Evolutionary conservation across 139 green algal species (phyloP), one percentile per base, ranked within the genome.

Genomic region (Marvania coccoides): DNA sequence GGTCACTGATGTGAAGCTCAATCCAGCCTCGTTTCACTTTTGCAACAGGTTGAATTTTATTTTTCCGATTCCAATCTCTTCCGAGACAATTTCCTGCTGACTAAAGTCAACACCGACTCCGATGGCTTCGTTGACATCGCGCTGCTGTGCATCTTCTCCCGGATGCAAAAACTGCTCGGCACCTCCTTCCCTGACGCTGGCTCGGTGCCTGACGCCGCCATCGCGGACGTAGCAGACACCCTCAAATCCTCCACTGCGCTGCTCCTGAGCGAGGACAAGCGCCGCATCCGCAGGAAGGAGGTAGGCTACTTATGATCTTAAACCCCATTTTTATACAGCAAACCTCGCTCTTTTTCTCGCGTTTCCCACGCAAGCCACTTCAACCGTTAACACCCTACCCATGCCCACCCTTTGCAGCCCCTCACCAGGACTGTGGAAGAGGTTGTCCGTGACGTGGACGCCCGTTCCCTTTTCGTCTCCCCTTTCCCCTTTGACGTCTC

Each of bases 61-160:
- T 95, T 97, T 75, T 85, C 76, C 35, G 89, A 95, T 67, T 87
- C 73, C 81, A 97, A 97, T 76, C 69, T 94, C 26, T 86, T 86
- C 3, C 84, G 87, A 37, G 90, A 97, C 67, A 76, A 74, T 47
- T 97, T 95, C 66, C 51, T 97, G 62, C 72, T 71, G 33, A 69
- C 80, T 13, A 72, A 89, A 47, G 74, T 92, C 7, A 47, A 81
- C 5, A 65, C 69, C 9, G 69, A 91, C 47, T 39, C 77, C 2
- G 81, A 92, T n/a, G 82, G 75, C 6, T 86, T 67, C 37, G 87
- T 95, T 0, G 74, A 85, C 34, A 61, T 95, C 6, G 71, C 72
- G 1, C 60, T 93, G 15, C 66, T 95, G 15, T 81, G 81, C 46
- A 84, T 86, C 1, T 97, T 97, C 53, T 61, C 59, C n/a, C 87